Evolutionary conservation across 768 basidiomycete species (phyloP), one percentile per base, ranked within the genome.

Genomic region (Amanita brunnescens): DNA sequence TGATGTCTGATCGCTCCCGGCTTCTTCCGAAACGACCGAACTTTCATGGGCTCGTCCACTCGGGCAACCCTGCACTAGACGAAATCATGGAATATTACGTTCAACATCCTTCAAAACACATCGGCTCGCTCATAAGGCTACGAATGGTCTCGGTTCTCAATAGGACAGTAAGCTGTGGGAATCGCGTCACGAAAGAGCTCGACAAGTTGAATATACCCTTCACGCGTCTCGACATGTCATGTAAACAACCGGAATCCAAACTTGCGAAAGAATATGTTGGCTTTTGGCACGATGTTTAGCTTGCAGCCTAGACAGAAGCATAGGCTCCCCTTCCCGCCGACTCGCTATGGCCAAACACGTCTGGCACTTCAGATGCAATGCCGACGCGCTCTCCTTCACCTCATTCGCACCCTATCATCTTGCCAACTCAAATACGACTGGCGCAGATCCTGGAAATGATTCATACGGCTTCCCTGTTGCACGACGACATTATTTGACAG

Each of bases 381-480:
- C 42, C 21, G 46, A 53, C 10, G 47, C 47, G 1, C 54, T 58
- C 14, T 34, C 63, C 48, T 18, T 59, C 48, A 16, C 60, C 58
- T 14, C 59, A 47, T 42, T 54, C 59, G 6, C 52, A 62, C 34
- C 50, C 62, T 55, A 54, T 57, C 55, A 67, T 87, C 35, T 78
- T 97, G 3, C 91, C 94, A 4, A 88, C 93, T 1, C 93, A 96
- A 64, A 67, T 75, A 13, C 82, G 93, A n/a, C 80, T 97, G 24
- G 94, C 93, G 0, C 89, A 92, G 59, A 92, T 97, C 32, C 85
- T 91, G 39, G 93, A 97, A 64, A 91, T 96, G 89, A 89, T 97
- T 55, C 94, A 97, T 59, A 91, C 94, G 24, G 94, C 93, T 2
- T 93, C 91, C 5, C 76, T 97, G n/a, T 67, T 97, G 6, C 93